Evolutionary conservation across 306 rosid species (phyloP).

Genomic region (Casuarina cunninghamiana): DNA sequence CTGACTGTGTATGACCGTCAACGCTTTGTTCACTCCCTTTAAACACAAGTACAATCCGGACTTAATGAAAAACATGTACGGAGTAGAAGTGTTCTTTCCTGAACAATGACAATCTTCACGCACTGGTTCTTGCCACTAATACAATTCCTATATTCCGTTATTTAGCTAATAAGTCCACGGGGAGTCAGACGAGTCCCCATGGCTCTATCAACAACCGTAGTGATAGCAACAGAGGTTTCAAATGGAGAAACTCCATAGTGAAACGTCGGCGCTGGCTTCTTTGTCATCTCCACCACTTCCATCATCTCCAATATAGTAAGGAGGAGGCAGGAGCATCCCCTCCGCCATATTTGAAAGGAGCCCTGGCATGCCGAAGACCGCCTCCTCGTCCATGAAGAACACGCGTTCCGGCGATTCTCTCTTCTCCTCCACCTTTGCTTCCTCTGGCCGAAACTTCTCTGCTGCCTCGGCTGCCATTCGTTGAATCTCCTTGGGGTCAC

Average conservation of each 20-base stretch:
- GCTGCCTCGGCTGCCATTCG: conserved; percentile 64
- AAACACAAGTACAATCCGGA: neutral
- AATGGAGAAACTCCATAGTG: conserved; percentile 69
- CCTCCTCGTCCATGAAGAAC: conserved; percentile 50
- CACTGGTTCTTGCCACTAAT: neutral
- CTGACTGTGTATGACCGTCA: no score
- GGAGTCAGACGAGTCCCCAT: no score
- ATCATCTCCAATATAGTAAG: conserved; percentile 28
- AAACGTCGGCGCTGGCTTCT: conserved; percentile 53
- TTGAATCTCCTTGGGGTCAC: conserved; percentile 61
- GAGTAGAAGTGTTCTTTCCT: neutral
- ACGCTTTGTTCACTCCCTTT: neutral
- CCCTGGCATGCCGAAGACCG: conserved; percentile 49
- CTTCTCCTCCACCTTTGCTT: neutral
- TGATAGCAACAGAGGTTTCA: neutral
- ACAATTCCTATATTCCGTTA: no score
- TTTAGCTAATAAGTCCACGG: no score
- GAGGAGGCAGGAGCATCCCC: conserved; percentile 61
- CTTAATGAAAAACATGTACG: conserved; percentile 10
- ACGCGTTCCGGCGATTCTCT: neutral
- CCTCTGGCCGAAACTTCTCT: conserved; percentile 51
- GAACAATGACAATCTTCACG: neutral
- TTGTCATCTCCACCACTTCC: conserved; percentile 35
- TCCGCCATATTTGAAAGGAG: conserved; percentile 63
- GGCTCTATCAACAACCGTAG: neutral